Evolutionary conservation across 2,329 filamentous ascomycete species (phyloP).

Genomic region (Pseudogymnoascus sp.): DNA sequence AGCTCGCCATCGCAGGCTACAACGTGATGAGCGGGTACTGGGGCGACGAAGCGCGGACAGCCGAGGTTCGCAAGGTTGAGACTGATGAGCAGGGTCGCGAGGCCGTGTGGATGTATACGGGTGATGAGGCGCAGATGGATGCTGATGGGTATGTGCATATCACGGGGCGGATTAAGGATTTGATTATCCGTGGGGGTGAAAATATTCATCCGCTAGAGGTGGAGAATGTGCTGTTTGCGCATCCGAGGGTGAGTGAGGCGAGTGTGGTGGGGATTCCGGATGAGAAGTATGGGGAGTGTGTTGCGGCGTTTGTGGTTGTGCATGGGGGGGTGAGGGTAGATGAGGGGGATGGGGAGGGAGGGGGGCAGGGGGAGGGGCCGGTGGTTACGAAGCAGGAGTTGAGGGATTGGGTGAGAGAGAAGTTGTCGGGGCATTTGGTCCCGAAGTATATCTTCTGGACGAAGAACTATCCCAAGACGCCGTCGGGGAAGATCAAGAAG

Average conservation of each 20-base stretch:
- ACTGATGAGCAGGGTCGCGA: conserved; percentile 17
- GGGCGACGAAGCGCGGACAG: conserved; percentile 60
- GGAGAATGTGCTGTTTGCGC: conserved; percentile 75
- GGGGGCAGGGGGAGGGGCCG: conserved; percentile 18
- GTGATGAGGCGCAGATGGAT: conserved; percentile 86
- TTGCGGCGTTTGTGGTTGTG: conserved; percentile 71
- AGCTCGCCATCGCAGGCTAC: conserved; percentile 78
- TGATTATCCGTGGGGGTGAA: conserved; percentile 91
- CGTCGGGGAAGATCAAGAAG: conserved; percentile 95
- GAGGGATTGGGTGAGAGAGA: conserved; percentile 60
- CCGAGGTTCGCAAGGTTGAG: conserved; percentile 54
- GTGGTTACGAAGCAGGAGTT: conserved; percentile 49
- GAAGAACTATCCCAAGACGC: conserved; percentile 82
- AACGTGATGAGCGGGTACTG: conserved; percentile 88
- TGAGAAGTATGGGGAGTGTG: conserved; percentile 73
- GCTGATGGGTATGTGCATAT: conserved; percentile 75
- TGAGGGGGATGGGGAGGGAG: conserved; percentile 13
- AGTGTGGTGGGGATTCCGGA: conserved; percentile 80
- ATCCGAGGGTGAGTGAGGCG: conserved; percentile 62
- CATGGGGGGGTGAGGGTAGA: conserved; percentile 30
- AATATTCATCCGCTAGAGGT: conserved; percentile 94
- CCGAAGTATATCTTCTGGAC: conserved; percentile 88
- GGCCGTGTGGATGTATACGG: conserved; percentile 76
- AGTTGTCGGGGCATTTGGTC: conserved; percentile 65
- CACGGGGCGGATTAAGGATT: conserved; percentile 85